These are phyloP conservation scores for Cubamyces lactineus DNA, from an alignment of 768 basidiomycete genomes.

Conservation along the genomic window DNA sequence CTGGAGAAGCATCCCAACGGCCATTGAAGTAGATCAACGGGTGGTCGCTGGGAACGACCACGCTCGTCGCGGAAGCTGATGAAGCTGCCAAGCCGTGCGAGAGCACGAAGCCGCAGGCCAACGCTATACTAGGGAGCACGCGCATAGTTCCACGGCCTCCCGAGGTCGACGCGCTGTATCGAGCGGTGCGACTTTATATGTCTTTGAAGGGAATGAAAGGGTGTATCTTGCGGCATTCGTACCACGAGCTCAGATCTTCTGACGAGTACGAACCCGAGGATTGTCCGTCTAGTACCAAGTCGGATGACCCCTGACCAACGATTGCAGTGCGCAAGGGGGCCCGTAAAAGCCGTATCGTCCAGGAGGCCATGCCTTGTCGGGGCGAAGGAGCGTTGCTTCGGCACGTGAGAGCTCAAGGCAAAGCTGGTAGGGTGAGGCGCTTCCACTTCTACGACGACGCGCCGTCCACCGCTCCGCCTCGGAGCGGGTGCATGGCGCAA, in stretches of 20 bases:
- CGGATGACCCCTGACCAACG: not conserved
- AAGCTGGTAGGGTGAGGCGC: not conserved
- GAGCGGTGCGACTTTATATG: not conserved
- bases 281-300: not conserved
- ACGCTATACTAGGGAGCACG: not conserved
- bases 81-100: not conserved
- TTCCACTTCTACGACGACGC: not conserved
- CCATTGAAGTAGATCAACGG: conserved; percentile 53
- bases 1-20: conserved; percentile 54
- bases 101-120: not conserved
- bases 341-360: not conserved
- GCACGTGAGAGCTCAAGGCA: not conserved
- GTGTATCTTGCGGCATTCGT: no score
- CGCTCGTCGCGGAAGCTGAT: not conserved
- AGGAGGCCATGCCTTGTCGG: not conserved
- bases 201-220: no score
- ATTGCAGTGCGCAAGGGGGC: not conserved
- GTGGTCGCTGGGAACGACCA: conserved; percentile 40
- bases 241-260: not conserved
- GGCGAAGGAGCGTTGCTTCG: not conserved
- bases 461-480: conserved; percentile 15
- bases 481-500: conserved; percentile 16
- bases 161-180: not conserved
- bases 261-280: conserved; percentile 1
- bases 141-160: not conserved